phyloP scores from a whole-genome alignment of 1,139 yeast genomes.

The Geotrichum phurueaensis region DNA sequence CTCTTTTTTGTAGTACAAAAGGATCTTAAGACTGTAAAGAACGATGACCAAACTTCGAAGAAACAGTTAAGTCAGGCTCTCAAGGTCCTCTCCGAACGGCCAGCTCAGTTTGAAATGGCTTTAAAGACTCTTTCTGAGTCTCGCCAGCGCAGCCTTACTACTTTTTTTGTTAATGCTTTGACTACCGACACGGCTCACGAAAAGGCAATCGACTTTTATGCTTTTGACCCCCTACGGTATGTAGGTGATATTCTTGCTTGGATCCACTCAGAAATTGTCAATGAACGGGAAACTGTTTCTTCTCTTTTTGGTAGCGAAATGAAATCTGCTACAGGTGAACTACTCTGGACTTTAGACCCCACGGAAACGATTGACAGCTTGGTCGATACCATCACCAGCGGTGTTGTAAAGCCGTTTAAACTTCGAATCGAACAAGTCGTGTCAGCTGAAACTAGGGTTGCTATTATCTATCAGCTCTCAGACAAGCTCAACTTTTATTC shows the following conservation, averaged over 20 bases:
- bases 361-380: constrained; percentile 30
- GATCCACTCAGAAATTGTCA: constrained; percentile 81
- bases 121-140: constrained; percentile 32
- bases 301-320: constrained; percentile 40
- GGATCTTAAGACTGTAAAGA: constrained; percentile 31
- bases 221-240: constrained; percentile 77
- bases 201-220: constrained; percentile 57
- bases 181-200: constrained; percentile 41
- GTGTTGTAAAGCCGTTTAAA: constrained; percentile 47
- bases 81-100: constrained; percentile 36
- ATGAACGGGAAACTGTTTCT: constrained; percentile 73
- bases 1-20: constrained; percentile 39
- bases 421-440: constrained; percentile 59
- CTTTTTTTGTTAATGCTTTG: constrained; percentile 49
- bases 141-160: constrained; percentile 30
- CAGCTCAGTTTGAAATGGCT: constrained; percentile 34
- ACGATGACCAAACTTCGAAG: constrained; percentile 21
- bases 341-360: constrained; percentile 26
- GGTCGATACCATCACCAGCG: constrained; percentile 44
- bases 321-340: constrained; percentile 1
- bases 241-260: constrained; percentile 87
- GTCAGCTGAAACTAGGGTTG: constrained; percentile 56
- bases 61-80: constrained; percentile 29
- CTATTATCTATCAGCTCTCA: constrained; percentile 52
- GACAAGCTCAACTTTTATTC: constrained; percentile 62